Base-by-base conservation (phyloP, 2,329 filamentous ascomycete genomes). In the Mariannaea elegans region DNA sequence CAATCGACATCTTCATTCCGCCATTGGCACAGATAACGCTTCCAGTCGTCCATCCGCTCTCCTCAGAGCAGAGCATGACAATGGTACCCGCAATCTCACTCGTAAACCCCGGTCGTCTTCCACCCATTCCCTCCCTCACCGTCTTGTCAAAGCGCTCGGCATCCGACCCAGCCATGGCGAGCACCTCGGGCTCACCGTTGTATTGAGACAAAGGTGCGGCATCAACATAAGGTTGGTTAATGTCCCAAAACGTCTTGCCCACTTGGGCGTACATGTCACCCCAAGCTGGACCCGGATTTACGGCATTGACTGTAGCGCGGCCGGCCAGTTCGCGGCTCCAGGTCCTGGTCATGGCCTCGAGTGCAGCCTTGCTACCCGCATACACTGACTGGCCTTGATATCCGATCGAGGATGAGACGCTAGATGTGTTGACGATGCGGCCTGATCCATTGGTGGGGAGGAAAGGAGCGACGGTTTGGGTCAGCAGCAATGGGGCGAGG, bases 401-500 rank as follows among this genome's bases (percentile, higher is more conserved):
- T 14, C 84, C 84, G 54, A 81, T 77, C 21, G 80, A 78, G n/a
- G 82, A 81, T 24, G 80, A 83, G 24, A 85, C 82, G 58, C 81
- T 85, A 6, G 82, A 85, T 51, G 87, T 75, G 72, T 82, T 85
- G 70, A 87, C 77, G 64, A 87, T 80, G 80, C 82, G 58, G 76
- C 84, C 64, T 81, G 87, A 63, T 88, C 88, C 77, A 92, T 90
- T 54, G 75, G 77, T 2, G 86, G 92, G 80, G 4, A 97, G 83
- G 76, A 90, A 88, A 0, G 87, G 89, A 29, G 87, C 77, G 0
- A 87, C 86, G 5, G 90, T 90, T 76, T 97, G 89, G 23, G 91
- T 86, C 13, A 97, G 81, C 2, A 97, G 83, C 19, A 97, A 77
- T 1, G 93, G 93, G 0, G 91, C 93, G 9, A 92, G 84, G 19